Base-by-base conservation (phyloP, 495 filamentous ascomycete species). In the Podospora conica region DNA sequence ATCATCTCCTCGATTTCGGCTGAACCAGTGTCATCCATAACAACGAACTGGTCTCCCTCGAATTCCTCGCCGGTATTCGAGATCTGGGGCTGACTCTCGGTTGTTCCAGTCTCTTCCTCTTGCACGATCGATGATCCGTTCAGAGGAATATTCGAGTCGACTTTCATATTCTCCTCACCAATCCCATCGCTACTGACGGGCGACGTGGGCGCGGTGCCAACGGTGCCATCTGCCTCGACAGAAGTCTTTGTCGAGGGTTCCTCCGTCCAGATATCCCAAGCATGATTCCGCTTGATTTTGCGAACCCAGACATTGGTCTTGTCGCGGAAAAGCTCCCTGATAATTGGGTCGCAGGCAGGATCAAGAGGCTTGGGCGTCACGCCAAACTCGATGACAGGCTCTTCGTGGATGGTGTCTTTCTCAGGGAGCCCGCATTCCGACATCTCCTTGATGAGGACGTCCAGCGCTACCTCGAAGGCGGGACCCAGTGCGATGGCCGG, bases 321-420 rank as follows among this genome's bases (percentile, higher is more conserved):
- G 53, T 33, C 18, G 40, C 29, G 31, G 58, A 73, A 67, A 20
- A 70, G 28, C 18, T 48, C 12, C 11, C 27, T 11, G 18, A 70
- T 9, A 1, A 3, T 20, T 1, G 62, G 27, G 27, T 63, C 11
- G 20, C 60, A 58, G 3, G 33, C 2, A 59, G 48, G 53, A 8
- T 72, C 60, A 9, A 72, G 48, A 18, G 33, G 65, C 64, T 69
- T 67, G 4, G 63, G 53, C 9, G 63, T 53, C 27, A 69, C n/a
- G 12, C 53, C 65, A 28, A 70, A 24, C 29, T 67, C 62, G 6
- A 63, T 54, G 55, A 18, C 10, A 2, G 55, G 55, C 9, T 48
- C 40, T 15, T 40, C 33, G 33, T 40, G 10, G 33, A 18, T 40
- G 33, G 33, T 11, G 12, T 40, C 33, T n/a, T n/a, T 48, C 15